phyloP scores from a whole-genome alignment of 768 basidiomycete species.

The Leccinellum luteum region DNA sequence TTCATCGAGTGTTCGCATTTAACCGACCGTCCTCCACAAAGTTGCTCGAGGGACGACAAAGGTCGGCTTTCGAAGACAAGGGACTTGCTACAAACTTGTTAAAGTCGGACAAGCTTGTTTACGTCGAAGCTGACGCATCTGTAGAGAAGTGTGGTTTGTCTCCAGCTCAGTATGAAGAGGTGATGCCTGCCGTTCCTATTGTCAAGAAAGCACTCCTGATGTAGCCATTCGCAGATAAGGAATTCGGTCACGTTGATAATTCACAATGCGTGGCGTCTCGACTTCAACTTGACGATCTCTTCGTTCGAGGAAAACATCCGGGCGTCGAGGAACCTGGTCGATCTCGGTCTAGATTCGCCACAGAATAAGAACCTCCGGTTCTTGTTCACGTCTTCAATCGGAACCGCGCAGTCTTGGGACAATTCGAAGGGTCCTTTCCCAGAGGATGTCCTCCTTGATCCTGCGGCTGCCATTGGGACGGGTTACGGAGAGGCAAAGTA shows the following conservation, averaged over 20 bases:
- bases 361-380: conserved; percentile 29
- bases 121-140: conserved; percentile 34
- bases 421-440: conserved; percentile 31
- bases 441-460: conserved; percentile 33
- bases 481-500: conserved; percentile 52
- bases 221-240: conserved; percentile 25
- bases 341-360: conserved; percentile 31
- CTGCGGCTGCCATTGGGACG: conserved; percentile 33
- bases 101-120: conserved; percentile 30
- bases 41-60: conserved; percentile 26
- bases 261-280: conserved; percentile 44
- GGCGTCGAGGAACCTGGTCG: conserved; percentile 35
- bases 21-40: conserved; percentile 28
- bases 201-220: background rate
- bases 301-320: conserved; percentile 44
- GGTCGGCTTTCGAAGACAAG: conserved; percentile 27
- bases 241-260: conserved; percentile 36
- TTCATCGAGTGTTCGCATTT: conserved; percentile 32
- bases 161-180: conserved; percentile 18
- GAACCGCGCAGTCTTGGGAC: conserved; percentile 33
- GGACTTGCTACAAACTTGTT: conserved; percentile 30
- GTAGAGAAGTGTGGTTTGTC: conserved; percentile 31
- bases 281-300: conserved; percentile 40
- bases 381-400: conserved; percentile 43
- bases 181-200: background rate